These are phyloP conservation scores for Penicillium turbatum DNA, from an alignment of 495 filamentous ascomycete species.

Conservation along the genomic window DNA sequence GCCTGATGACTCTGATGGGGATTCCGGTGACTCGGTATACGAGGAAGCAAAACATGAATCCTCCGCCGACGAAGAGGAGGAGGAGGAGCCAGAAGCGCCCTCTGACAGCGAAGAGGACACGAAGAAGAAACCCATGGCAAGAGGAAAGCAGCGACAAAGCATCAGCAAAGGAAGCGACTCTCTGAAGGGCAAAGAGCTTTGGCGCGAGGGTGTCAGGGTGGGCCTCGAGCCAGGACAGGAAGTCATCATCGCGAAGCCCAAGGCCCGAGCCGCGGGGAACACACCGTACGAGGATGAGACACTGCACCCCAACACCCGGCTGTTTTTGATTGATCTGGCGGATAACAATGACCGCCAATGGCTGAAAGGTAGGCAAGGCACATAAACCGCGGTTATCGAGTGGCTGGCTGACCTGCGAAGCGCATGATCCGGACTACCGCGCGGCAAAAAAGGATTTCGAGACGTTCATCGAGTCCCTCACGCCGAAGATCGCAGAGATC, in stretches of 20 bases:
- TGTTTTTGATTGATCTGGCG: constrained; percentile 71
- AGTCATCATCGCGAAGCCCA: constrained; percentile 64
- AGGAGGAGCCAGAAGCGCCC: constrained; percentile 20
- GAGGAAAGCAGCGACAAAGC: constrained; percentile 12
- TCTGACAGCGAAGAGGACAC: constrained; percentile 21
- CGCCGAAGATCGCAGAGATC: constrained; percentile 60
- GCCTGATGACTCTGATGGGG: constrained; percentile 18
- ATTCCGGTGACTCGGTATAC: constrained; percentile 27
- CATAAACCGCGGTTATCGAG: constrained; percentile 2
- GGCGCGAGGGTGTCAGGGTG: constrained; percentile 53
- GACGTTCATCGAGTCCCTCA: constrained; percentile 64
- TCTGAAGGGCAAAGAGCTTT: constrained; percentile 49
- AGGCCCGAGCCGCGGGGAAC: constrained; percentile 61
- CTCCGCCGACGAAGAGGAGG: constrained; percentile 19
- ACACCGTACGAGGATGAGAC: constrained; percentile 63
- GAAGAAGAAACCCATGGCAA: constrained; percentile 17
- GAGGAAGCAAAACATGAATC: constrained; percentile 20
- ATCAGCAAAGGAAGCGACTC: constrained; percentile 6
- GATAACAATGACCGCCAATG: constrained; percentile 76
- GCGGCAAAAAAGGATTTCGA: constrained; percentile 74
- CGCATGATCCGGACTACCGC: constrained; percentile 72
- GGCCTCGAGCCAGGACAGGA: constrained; percentile 58
- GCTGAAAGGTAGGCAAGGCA: constrained; percentile 61
- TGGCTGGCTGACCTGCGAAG: constrained; percentile 34
- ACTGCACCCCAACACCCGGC: constrained; percentile 76